A percentile compares a stretch with the other conserved stretches of the same genome.
phyloP scores from a whole-genome alignment of 1,139 yeast genomes.

The Geotrichum citri-aurantii region DNA sequence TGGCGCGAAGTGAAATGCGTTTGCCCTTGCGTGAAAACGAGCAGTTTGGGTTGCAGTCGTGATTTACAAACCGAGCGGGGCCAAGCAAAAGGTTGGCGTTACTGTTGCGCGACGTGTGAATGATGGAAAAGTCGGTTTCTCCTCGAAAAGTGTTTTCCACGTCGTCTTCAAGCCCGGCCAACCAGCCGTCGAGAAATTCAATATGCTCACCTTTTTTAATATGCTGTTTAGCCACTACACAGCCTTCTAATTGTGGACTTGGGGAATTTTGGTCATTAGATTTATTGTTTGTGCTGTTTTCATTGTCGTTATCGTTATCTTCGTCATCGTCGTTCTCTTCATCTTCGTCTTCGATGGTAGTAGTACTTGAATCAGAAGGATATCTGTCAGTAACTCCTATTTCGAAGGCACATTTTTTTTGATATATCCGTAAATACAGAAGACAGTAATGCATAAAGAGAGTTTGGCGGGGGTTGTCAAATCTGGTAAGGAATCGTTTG shows the following conservation, averaged over 20 bases:
- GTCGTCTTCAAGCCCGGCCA: constrained; percentile 40
- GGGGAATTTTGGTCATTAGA: constrained; percentile 16
- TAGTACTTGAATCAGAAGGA: constrained; percentile 27
- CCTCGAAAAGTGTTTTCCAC: constrained; percentile 32
- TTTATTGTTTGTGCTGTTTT: background rate
- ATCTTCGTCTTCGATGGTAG: background rate
- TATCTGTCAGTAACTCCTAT: constrained; percentile 43
- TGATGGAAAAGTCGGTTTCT: constrained; percentile 40
- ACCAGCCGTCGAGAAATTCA: constrained; percentile 33
- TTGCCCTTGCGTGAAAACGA: constrained; percentile 33
- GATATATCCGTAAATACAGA: constrained; percentile 38
- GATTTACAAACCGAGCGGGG: constrained; percentile 46
- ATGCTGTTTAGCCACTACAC: constrained; percentile 38
- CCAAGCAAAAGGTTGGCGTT: constrained; percentile 43
- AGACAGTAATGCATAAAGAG: constrained; percentile 39
- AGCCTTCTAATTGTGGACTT: constrained; percentile 34
- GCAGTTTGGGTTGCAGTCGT: constrained; percentile 44
- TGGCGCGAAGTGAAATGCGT: constrained; percentile 35
- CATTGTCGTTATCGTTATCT: constrained; percentile 8
- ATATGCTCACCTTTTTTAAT: constrained; percentile 37
- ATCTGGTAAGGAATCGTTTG: constrained; percentile 30
- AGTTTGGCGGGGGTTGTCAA: constrained; percentile 25
- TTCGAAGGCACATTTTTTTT: constrained; percentile 40
- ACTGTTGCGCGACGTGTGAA: constrained; percentile 34
- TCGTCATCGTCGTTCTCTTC: constrained; percentile 5